Evolutionary conservation across 345 rosid genomes (phyloP).

Genomic region (Acer campestre): DNA sequence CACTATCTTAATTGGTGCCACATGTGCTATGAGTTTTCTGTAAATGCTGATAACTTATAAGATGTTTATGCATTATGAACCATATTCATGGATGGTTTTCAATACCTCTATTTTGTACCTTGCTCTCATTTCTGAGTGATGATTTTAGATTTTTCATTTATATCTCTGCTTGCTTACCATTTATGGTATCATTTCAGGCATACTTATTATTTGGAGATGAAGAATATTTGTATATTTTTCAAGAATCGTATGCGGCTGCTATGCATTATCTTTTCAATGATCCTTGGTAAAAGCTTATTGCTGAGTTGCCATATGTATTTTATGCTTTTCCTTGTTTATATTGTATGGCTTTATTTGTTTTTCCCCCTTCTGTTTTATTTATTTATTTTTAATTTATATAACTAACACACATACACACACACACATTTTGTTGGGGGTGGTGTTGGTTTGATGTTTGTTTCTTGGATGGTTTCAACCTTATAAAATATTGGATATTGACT

Average conservation of each 20-base stretch:
- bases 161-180: background rate
- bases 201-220: slow-evolving; percentile 94
- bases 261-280: slow-evolving; percentile 90
- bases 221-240: slow-evolving; percentile 87
- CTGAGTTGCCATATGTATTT: slow-evolving; percentile 24
- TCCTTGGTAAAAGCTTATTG: slow-evolving; percentile 80
- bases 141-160: slow-evolving; percentile 3
- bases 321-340: slow-evolving; percentile 20
- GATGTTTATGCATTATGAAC: background rate
- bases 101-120: background rate
- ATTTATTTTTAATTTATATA: too few species aligned
- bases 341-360: slow-evolving; percentile 3
- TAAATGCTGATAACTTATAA: too few species aligned
- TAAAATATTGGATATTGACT: slow-evolving; percentile 2
- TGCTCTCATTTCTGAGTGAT: background rate
- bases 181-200: slow-evolving; percentile 59
- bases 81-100: background rate
- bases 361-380: background rate
- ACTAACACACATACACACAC: too few species aligned
- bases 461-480: background rate
- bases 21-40: too few species aligned
- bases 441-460: background rate
- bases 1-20: too few species aligned
- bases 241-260: slow-evolving; percentile 91
- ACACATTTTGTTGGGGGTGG: background rate